Evolutionary conservation across 345 rosid species (phyloP).

Genomic region (Lumnitzera littorea): DNA sequence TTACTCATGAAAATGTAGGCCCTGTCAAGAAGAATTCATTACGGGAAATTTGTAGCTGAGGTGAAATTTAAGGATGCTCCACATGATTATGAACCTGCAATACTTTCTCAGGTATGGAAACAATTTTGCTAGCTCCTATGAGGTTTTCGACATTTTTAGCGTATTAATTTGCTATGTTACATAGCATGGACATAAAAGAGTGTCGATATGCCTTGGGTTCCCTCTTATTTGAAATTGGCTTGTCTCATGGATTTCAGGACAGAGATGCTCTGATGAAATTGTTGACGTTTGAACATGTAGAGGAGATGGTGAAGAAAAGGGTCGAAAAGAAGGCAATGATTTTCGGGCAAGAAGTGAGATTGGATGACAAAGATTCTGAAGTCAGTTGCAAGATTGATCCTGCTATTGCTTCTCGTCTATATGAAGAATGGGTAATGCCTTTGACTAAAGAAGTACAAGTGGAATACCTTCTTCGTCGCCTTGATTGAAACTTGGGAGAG

Average conservation of each 20-base stretch:
- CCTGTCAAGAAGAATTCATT: slow-evolving; percentile 81
- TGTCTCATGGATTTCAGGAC: slow-evolving; percentile 33
- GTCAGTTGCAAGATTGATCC: slow-evolving; percentile 60
- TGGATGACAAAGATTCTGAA: slow-evolving; percentile 6
- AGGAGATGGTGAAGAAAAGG: slow-evolving; percentile 76
- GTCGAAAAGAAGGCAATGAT: slow-evolving; percentile 66
- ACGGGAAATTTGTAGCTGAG: slow-evolving; percentile 85
- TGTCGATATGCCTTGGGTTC: background rate
- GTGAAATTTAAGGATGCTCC: slow-evolving; percentile 67
- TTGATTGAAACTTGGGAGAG: slow-evolving; percentile 30
- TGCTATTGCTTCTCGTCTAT: slow-evolving; percentile 49
- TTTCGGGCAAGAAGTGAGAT: slow-evolving; percentile 59
- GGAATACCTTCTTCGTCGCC: slow-evolving; percentile 74
- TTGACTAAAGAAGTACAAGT: slow-evolving; percentile 72
- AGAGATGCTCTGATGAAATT: slow-evolving; percentile 57
- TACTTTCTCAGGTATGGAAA: slow-evolving; percentile 56
- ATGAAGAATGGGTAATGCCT: slow-evolving; percentile 80
- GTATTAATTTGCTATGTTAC: too few relatives aligned
- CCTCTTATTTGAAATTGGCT: background rate
- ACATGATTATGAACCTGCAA: slow-evolving; percentile 57
- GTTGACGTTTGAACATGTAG: slow-evolving; percentile 58
- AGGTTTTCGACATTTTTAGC: background rate
- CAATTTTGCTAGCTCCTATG: background rate
- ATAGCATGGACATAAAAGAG: too few relatives aligned
- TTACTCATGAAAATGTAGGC: slow-evolving; percentile 29